Percentiles rank a stretch among this genome's conserved stretches.
Evolutionary conservation across 768 basidiomycete genomes (phyloP).

Genomic region (Kwoniella sp.): DNA sequence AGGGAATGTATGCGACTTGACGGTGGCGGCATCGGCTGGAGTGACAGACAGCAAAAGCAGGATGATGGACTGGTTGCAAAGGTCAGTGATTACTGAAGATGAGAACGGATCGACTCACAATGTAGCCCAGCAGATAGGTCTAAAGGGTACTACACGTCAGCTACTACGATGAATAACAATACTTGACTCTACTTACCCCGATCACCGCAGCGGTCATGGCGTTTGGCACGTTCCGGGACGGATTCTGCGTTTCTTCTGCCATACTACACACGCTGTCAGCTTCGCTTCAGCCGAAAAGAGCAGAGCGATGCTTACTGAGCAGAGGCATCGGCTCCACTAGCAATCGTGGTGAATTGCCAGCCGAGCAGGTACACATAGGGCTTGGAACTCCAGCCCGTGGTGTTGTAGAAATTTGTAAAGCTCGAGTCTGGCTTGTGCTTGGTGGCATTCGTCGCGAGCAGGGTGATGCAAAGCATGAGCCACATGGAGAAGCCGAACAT

Average conservation of each 20-base stretch:
- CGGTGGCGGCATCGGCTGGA: slow-evolving; percentile 7
- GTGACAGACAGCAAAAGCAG: slow-evolving; percentile 45
- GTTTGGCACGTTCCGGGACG: slow-evolving; percentile 50
- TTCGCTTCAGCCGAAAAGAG: background rate
- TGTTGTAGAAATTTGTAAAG: slow-evolving; percentile 26
- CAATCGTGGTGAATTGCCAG: slow-evolving; percentile 50
- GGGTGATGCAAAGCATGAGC: slow-evolving; percentile 36
- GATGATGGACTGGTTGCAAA: slow-evolving; percentile 39
- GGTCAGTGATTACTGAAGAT: slow-evolving; percentile 1
- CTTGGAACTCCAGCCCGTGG: slow-evolving; percentile 38
- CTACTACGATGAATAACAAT: background rate
- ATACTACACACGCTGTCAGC: slow-evolving; percentile 30
- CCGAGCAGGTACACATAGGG: slow-evolving; percentile 51
- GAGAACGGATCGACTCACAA: slow-evolving; percentile 32
- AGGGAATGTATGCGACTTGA: slow-evolving; percentile 35
- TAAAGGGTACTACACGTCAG: slow-evolving; percentile 4
- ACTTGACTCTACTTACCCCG: slow-evolving; percentile 22
- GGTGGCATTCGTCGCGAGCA: slow-evolving; percentile 11
- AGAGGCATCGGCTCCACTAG: slow-evolving; percentile 50
- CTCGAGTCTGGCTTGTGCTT: slow-evolving; percentile 4
- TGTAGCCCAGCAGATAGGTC: slow-evolving; percentile 50
- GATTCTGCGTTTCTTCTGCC: slow-evolving; percentile 52
- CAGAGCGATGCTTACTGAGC: slow-evolving; percentile 44
- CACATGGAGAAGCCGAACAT: slow-evolving; percentile 36
- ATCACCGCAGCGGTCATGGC: slow-evolving; percentile 47